Percentiles rank a stretch among this genome's conserved stretches.
Conservation (phyloP, 2,329 filamentous ascomycete genomes). For the Cylindrodendrum hubeiense region DNA sequence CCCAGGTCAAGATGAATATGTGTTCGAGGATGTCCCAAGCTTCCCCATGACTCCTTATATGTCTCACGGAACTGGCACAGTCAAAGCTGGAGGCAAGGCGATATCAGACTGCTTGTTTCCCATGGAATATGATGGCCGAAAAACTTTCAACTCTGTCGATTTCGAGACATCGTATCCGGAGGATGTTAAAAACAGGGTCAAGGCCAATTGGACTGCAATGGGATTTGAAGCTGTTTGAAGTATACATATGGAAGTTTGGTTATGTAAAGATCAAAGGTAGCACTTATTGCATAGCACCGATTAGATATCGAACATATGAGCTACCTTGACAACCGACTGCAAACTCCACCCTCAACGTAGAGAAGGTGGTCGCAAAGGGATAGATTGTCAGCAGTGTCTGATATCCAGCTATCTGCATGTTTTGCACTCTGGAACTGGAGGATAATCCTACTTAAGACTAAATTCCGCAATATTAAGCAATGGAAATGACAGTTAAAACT, state of each 20-base stretch:
- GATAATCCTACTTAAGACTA: too few species aligned
- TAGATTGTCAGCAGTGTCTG: too few species aligned
- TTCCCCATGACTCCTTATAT: slow-evolving; percentile 62
- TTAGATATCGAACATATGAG: too few species aligned
- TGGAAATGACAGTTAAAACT: too few species aligned
- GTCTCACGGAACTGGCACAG: slow-evolving; percentile 52
- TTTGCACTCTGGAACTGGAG: too few species aligned
- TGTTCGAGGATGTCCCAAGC: slow-evolving; percentile 56
- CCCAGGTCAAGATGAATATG: slow-evolving; percentile 56
- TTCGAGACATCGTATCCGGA: slow-evolving; percentile 52
- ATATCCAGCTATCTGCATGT: too few species aligned
- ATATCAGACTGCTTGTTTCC: slow-evolving; percentile 59
- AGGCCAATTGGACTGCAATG: slow-evolving; percentile 3
- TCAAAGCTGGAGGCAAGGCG: slow-evolving; percentile 56
- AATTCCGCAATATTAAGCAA: too few species aligned
- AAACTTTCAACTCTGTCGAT: slow-evolving; percentile 44
- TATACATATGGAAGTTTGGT: not conserved
- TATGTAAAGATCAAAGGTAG: too few species aligned
- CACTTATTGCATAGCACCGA: too few species aligned
- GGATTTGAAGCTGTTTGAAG: not conserved
- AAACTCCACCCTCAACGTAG: too few species aligned
- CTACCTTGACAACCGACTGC: too few species aligned
- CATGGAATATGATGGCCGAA: slow-evolving; percentile 54
- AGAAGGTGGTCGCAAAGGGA: too few species aligned
- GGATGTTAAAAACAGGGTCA: slow-evolving; percentile 16